phyloP scores from a whole-genome alignment of 257 asterid species.

The Fraxinus americana region DNA sequence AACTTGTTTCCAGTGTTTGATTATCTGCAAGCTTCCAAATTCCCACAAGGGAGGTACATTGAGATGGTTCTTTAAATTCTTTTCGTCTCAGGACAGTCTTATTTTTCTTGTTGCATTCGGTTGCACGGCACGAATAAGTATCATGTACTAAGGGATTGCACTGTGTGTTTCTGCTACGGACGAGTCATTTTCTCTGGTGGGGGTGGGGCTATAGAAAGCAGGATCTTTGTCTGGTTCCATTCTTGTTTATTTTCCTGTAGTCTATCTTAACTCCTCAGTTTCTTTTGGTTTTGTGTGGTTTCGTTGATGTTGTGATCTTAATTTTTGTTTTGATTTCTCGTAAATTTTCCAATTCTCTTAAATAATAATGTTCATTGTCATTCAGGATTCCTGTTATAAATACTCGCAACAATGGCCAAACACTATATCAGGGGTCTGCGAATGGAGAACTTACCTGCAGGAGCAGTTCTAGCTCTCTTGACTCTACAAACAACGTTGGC shows the following conservation, averaged over 20 bases:
- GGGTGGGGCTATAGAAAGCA: neutral
- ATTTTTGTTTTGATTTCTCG: neutral
- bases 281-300: neutral
- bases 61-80: neutral
- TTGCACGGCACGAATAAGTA: neutral
- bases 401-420: slow-evolving; percentile 34
- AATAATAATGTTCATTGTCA: neutral
- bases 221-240: neutral
- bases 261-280: neutral
- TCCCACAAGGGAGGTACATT: slow-evolving; percentile 66
- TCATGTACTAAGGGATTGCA: neutral
- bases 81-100: slow-evolving; percentile 1
- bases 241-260: neutral
- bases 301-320: neutral
- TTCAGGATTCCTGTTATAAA: slow-evolving; percentile 38
- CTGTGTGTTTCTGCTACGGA: neutral
- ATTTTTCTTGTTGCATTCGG: neutral
- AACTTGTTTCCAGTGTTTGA: slow-evolving; percentile 76
- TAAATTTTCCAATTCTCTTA: neutral
- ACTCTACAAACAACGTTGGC: slow-evolving; percentile 37
- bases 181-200: neutral
- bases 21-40: slow-evolving; percentile 58
- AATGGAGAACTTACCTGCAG: slow-evolving; percentile 31
- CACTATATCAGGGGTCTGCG: slow-evolving; percentile 40
- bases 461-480: slow-evolving; percentile 40